Base-by-base conservation (phyloP, 805 yeast species). In the Maudiozyma pseudohumilis region DNA sequence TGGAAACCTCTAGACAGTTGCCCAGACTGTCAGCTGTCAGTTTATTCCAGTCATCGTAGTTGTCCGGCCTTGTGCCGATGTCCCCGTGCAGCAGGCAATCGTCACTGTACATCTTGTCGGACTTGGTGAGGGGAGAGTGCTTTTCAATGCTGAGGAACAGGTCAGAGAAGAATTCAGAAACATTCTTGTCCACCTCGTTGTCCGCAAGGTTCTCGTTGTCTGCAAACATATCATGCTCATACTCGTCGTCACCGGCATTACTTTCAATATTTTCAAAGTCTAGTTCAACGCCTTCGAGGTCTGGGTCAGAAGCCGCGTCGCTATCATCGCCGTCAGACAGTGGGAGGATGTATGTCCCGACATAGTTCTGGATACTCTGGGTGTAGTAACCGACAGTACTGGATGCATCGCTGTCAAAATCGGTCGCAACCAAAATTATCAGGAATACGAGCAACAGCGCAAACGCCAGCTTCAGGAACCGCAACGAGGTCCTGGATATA, bases 1-100 rank as follows among this genome's bases (percentile, higher is more conserved):
- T 42, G 4, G 51, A 42, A 6, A 57, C 43, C 22, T 47, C 43
- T 31, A 55, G 37, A 39, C 60, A 57, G 11, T 44, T 39, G 15
- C 39, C 36, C 29, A 55, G 37, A 9, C 43, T 41, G 2, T 43
- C 24, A 25, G 40, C 42, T 5, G 60, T 41, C 27, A 55, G 36
- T 34, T 43, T 46, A 21, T 33, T 29, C 49, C 51, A 51, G 16
- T 48, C 45, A 5, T 40, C 20, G 11, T 41, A 35, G 25, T 52
- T 37, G n/a, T 45, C 46, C 8, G 48, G 44, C 13, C 53, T 44
- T 21, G 40, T 42, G 3, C 53, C 53, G 18, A 53, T 41, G 35
- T 50, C 56, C 11, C 49, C 49, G 8, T 36, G 27, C 38, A 55
- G 26, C 19, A 39, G 29, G 40, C 54, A 44, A 15, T 29, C 29